Base-by-base conservation (phyloP, 305 asterid species). In the Salvia sclarea region DNA sequence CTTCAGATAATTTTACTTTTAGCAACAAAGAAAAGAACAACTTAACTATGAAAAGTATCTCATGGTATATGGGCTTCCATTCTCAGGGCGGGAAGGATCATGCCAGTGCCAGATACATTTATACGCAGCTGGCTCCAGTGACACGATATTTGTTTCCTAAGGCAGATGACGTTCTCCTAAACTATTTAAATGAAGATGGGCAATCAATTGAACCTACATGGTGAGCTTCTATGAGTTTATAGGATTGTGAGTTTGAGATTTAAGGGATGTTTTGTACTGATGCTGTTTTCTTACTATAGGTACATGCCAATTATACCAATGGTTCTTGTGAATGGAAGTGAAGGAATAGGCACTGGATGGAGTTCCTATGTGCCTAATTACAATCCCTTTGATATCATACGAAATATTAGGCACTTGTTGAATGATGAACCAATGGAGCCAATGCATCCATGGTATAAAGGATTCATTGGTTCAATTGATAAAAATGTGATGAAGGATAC, bases 311-410 rank as follows among this genome's bases (percentile, higher is more conserved):
- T 80, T 67, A 88, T 95, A 72, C 99, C 98, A 22, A 67, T 73
- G 84, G 98, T 89, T 67, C 78, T 95, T 18, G 95, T 95, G 43
- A 95, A 95, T 81, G 99, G 99, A 45, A 88, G 98, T 82, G 99
- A 95, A 85, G 99, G 98, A 58, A 95, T 95, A 52, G 99, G 99
- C 57, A 91, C 99, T 25, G 97, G 97, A 33, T 95, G 99, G 99
- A 95, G 99, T 78, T 62, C 99, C 11, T 91, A 64, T 38, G 71
- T 95, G 30, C 97, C 97, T 5, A 92, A 95, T 76, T 95, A 95
- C 54, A 89, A 95, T 71, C 99, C 98, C 33, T 77, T 88, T 31
- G 96, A 95, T 72, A 86, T 92, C 59, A 79, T 95, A 16, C 84
- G 85, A 14, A 95, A 95, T 71, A 74, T 92, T 67, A 88, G 83